Percentiles rank a stretch among this genome's conserved stretches.
Evolutionary conservation across 73 alveolate species (phyloP).

Genomic region (Paramecium biaurelia): DNA sequence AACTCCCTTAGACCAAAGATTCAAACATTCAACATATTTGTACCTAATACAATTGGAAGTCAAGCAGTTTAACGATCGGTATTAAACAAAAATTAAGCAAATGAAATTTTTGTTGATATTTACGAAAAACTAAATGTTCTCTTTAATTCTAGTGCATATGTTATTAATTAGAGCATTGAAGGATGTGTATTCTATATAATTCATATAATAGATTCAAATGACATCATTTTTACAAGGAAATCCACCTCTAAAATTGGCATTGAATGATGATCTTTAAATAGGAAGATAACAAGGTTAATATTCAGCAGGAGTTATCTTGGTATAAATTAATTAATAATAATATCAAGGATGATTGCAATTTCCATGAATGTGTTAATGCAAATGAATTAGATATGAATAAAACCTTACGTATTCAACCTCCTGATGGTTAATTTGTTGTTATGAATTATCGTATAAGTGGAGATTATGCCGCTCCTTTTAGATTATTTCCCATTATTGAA

Average conservation of each 20-base stretch:
- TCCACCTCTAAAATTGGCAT: constrained; percentile 77
- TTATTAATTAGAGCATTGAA: constrained; percentile 95
- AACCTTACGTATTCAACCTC: constrained; percentile 94
- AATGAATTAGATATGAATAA: constrained; percentile 91
- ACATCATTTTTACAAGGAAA: constrained; percentile 86
- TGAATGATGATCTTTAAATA: constrained; percentile 32
- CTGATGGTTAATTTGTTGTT: constrained; percentile 98
- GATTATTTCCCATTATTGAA: constrained; percentile 83
- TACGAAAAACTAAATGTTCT: constrained; percentile 95
- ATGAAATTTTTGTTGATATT: constrained; percentile 98
- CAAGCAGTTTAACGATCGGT: constrained; percentile 54
- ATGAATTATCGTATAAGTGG: constrained; percentile 98
- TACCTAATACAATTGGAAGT: constrained; percentile 41
- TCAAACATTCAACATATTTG: constrained; percentile 3
- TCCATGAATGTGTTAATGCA: constrained; percentile 97
- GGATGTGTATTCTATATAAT: constrained; percentile 95
- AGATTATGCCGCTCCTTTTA: constrained; percentile 97
- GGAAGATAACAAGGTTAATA: constrained; percentile 67
- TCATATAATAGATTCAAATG: constrained; percentile 47
- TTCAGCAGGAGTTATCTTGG: constrained; percentile 82
- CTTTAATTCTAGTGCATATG: constrained; percentile 96
- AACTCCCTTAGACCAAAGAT: constrained; percentile 35
- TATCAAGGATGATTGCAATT: constrained; percentile 91
- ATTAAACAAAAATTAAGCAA: constrained; percentile 76
- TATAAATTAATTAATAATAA: background rate